Evolutionary conservation across 768 basidiomycete species (phyloP).

Genomic region (Termitomyces sp.): DNA sequence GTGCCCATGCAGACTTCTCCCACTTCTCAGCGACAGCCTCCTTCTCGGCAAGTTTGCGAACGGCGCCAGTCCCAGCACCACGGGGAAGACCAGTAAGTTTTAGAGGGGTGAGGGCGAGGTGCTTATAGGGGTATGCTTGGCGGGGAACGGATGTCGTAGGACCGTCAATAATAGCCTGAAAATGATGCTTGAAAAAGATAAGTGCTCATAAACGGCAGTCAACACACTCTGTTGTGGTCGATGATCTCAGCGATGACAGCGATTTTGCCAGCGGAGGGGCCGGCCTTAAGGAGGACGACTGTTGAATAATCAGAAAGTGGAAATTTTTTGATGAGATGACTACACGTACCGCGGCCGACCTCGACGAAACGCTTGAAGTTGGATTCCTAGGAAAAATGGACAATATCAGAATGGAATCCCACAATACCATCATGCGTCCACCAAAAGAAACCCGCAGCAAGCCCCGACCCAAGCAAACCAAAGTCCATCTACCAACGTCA

Average conservation of each 20-base stretch:
- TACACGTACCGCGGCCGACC: conserved; percentile 81
- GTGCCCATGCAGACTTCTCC: conserved; percentile 84
- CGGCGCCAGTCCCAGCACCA: conserved; percentile 70
- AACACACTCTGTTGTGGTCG: conserved; percentile 93
- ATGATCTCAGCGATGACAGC: conserved; percentile 97
- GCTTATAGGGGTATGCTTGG: conserved; percentile 87
- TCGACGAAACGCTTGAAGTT: conserved; percentile 97
- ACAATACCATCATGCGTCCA: background rate
- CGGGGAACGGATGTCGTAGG: conserved; percentile 89
- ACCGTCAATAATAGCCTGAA: conserved; percentile 92
- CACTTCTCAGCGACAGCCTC: conserved; percentile 82
- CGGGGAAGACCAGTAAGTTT: conserved; percentile 81
- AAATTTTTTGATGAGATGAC: background rate
- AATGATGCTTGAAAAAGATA: background rate
- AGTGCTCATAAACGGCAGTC: background rate
- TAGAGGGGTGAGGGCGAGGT: conserved; percentile 87
- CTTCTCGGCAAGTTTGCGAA: conserved; percentile 87
- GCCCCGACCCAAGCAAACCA: background rate
- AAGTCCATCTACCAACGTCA: conserved; percentile 8
- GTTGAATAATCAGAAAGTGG: conserved; percentile 3
- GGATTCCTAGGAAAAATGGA: conserved; percentile 46
- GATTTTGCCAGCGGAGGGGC: conserved; percentile 81
- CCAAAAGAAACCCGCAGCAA: conserved; percentile 5
- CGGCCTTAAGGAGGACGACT: conserved; percentile 93
- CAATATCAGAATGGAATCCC: conserved; percentile 8